Conservation (phyloP, 83 land plant genomes). For the Thuja plicata region DNA sequence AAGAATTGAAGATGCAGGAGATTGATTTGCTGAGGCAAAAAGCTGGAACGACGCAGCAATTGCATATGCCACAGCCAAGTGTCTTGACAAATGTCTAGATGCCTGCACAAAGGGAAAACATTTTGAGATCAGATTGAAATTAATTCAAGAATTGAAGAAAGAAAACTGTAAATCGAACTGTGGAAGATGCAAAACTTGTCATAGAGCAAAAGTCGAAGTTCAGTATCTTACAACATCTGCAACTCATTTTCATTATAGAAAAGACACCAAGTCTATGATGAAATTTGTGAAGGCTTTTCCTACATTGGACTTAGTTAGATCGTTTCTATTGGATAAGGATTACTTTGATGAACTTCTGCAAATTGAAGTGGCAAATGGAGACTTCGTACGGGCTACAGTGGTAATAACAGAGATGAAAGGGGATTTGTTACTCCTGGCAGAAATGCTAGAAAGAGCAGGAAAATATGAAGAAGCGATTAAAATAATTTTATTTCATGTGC, state of each 20-base stretch:
- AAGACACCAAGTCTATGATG: conserved; percentile 43
- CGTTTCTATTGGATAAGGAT: conserved; percentile 35
- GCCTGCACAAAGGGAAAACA: conserved; percentile 48
- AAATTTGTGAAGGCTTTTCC: conserved; percentile 48
- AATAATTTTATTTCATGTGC: conserved; percentile 32
- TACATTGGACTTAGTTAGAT: conserved; percentile 30
- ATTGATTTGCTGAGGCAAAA: conserved; percentile 55
- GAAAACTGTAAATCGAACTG: background rate
- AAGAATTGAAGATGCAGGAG: conserved; percentile 48
- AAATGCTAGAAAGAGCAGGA: conserved; percentile 48
- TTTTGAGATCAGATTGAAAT: conserved; percentile 47
- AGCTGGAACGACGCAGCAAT: conserved; percentile 54
- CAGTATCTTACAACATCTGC: conserved; percentile 40
- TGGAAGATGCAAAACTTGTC: background rate
- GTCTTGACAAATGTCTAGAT: conserved; percentile 41
- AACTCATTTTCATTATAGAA: conserved; percentile 21
- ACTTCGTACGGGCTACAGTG: conserved; percentile 55
- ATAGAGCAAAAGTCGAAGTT: background rate
- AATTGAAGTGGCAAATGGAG: conserved; percentile 52
- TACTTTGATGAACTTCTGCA: conserved; percentile 47
- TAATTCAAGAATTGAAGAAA: conserved; percentile 41
- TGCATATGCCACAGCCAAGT: conserved; percentile 43
- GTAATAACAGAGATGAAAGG: conserved; percentile 45
- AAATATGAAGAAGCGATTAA: conserved; percentile 24
- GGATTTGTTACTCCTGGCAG: conserved; percentile 38